Evolutionary conservation across 805 yeast species (phyloP).

Genomic region (Saccharomycopsis babjevae): DNA sequence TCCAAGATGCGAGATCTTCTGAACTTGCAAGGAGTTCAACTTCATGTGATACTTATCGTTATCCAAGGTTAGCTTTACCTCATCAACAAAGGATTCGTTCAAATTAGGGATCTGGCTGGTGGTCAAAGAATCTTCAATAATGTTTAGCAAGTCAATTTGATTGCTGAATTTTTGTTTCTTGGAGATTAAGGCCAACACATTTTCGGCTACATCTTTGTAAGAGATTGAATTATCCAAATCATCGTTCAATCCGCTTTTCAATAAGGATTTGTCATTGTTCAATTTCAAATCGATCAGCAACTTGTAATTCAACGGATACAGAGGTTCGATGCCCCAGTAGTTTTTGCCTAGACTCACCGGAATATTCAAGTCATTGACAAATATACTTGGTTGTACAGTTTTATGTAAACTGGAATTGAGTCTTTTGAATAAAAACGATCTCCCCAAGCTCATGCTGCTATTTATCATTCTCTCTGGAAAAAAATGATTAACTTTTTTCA

Average conservation of each 20-base stretch:
- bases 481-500: background rate
- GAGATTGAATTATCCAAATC: constrained; percentile 76
- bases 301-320: constrained; percentile 53
- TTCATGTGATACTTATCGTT: constrained; percentile 25
- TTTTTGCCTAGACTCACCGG: constrained; percentile 62
- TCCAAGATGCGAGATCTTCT: background rate
- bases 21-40: constrained; percentile 23
- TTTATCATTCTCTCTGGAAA: background rate
- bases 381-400: constrained; percentile 22
- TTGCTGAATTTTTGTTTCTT: constrained; percentile 27
- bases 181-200: constrained; percentile 44
- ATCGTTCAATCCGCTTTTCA: constrained; percentile 68
- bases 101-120: constrained; percentile 29
- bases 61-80: constrained; percentile 29
- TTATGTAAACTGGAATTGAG: background rate
- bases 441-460: background rate
- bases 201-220: constrained; percentile 74
- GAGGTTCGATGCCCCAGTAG: constrained; percentile 51
- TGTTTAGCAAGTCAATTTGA: constrained; percentile 33
- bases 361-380: constrained; percentile 48
- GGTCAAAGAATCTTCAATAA: constrained; percentile 34
- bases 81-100: constrained; percentile 33
- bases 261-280: constrained; percentile 45
- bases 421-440: background rate
- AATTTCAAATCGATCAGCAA: constrained; percentile 43